Base-by-base conservation (phyloP, 2,329 filamentous ascomycete genomes). In the Didymella pinodella region DNA sequence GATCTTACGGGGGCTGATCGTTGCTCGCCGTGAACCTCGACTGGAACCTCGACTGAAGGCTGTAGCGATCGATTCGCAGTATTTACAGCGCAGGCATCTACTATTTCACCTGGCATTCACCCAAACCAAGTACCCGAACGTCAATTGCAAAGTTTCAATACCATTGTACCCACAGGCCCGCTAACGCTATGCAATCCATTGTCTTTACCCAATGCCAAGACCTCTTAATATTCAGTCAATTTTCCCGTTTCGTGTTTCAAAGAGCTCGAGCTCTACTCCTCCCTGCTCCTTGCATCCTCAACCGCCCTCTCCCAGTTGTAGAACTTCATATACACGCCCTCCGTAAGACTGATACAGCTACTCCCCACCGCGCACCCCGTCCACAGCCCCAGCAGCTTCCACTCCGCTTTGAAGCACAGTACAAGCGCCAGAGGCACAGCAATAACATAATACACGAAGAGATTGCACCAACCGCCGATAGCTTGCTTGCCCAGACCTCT, bases 391-490 rank as follows among this genome's bases (percentile, higher is more conserved):
- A 68, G 59, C 4, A 79, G 63, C 28, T 75, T 74, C 62, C 76
- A 57, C 31, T 73, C 67, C n/a, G 66, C 67, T 7, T 69, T 65
- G 26, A 79, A 75, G 47, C 76, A 76, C 44, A 79, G 57, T 8
- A 68, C 68, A 46, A 78, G 63, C 7, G 76, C 70, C 32, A 78
- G 52, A 2, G 77, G 77, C 6, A 79, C 73, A 0, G 75, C 76
- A 49, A 77, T 69, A 6, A 73, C 48, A 51, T 79, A 79, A 32
- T 78, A 78, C 2, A 78, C 75, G 3, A 71, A 67, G 16, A 79
- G 53, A 50, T 75, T 78, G 18, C 74, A 72, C 62, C 72, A 78
- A 0, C 77, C 78, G 7, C 76, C 77, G 5, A 80, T 74, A 1
- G 67, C 70, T 57, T 79, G 77, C 56, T 74, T 69, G 0, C 77